Percentiles rank a stretch among this genome's conserved stretches.
These are phyloP conservation scores for Saraca asoca DNA, from an alignment of 331 rosid species.

Conservation along the genomic window DNA sequence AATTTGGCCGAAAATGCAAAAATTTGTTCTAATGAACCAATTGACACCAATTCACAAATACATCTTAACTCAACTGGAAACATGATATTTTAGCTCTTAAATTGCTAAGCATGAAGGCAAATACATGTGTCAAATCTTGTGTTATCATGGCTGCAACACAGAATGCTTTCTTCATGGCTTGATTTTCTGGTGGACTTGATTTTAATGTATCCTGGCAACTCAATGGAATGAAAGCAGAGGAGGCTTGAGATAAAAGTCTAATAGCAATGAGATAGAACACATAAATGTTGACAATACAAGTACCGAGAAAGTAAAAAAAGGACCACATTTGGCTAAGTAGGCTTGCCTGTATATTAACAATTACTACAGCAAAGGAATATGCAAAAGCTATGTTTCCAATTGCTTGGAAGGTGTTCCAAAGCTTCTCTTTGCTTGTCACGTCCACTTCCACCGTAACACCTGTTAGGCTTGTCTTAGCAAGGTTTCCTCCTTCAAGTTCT, in stretches of 20 bases:
- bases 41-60: no score
- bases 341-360: constrained; percentile 64
- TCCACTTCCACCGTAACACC: constrained; percentile 46
- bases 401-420: constrained; percentile 54
- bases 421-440: constrained; percentile 37
- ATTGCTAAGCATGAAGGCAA: no score
- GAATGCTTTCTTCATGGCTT: constrained; percentile 55
- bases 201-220: constrained; percentile 53
- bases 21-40: no score
- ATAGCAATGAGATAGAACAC: neutral
- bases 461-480: constrained; percentile 40
- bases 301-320: neutral
- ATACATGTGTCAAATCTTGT: no score
- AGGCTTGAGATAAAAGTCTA: neutral
- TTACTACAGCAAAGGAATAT: constrained; percentile 40
- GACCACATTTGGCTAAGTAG: neutral
- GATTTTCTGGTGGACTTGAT: constrained; percentile 56
- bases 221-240: neutral
- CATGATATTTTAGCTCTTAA: no score
- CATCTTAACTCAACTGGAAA: no score
- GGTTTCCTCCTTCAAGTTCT: constrained; percentile 34
- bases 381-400: constrained; percentile 71
- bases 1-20: no score
- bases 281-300: neutral
- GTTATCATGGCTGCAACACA: constrained; percentile 18